These are phyloP conservation scores for Eremochloa ophiuroides DNA, from an alignment of 176 grass and related monocot genomes.

Conservation along the genomic window DNA sequence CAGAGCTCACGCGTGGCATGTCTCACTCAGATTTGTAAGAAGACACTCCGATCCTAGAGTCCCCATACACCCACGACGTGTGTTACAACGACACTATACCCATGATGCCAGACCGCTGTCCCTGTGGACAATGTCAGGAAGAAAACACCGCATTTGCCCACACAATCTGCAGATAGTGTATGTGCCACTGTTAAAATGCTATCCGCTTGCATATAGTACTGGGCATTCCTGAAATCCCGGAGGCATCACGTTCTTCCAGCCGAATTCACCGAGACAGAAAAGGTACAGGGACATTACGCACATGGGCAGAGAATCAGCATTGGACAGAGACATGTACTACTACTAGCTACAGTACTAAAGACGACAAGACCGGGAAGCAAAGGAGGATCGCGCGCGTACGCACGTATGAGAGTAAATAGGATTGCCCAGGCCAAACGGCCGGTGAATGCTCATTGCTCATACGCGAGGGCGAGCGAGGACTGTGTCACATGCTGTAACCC, in stretches of 20 bases:
- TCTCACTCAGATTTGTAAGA: background rate
- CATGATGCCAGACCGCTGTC: too few species aligned
- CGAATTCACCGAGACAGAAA: background rate
- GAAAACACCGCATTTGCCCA: background rate
- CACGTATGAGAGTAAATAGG: background rate
- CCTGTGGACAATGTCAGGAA: background rate
- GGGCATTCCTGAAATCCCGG: background rate
- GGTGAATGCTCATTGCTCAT: background rate
- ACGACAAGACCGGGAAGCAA: background rate
- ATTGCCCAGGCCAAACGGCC: background rate
- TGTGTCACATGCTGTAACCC: background rate
- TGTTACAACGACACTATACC: background rate
- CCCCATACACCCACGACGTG: background rate
- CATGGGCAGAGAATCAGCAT: background rate
- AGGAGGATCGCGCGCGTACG: background rate
- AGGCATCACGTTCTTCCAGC: background rate
- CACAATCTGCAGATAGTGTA: background rate
- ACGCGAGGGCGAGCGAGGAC: background rate
- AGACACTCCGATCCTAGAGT: background rate
- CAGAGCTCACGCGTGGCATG: background rate
- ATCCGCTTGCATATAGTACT: too few species aligned
- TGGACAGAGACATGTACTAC: background rate
- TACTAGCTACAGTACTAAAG: background rate
- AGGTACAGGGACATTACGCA: background rate
- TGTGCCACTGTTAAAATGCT: background rate